phyloP scores from a whole-genome alignment of 768 basidiomycete species.

The Psilocybe sp. region DNA sequence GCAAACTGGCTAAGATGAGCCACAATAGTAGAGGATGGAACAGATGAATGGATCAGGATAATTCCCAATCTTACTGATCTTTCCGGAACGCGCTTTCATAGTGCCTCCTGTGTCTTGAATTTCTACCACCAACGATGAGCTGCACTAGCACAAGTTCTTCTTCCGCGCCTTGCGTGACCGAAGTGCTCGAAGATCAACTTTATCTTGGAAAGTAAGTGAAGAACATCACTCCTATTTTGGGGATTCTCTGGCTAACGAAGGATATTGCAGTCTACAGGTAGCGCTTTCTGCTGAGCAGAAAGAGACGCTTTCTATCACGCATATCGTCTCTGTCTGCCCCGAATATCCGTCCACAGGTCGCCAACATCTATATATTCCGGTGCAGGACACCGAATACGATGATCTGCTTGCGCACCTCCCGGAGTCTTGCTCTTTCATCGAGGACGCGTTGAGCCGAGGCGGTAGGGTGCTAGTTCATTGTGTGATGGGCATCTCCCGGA shows the following conservation, averaged over 20 bases:
- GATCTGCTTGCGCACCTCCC: constrained; percentile 66
- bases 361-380: constrained; percentile 35
- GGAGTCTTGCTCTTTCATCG: constrained; percentile 57
- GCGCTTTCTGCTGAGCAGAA: constrained; percentile 29
- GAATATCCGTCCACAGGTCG: constrained; percentile 43
- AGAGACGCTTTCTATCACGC: constrained; percentile 41
- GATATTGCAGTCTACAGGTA: constrained; percentile 31
- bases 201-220: constrained; percentile 42
- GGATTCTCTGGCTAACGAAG: not conserved
- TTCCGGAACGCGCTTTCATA: no score
- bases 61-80: no score
- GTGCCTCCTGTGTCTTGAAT: no score
- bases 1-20: no score
- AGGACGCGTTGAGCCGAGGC: constrained; percentile 46
- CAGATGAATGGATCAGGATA: no score
- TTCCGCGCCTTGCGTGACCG: constrained; percentile 25
- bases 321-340: constrained; percentile 55
- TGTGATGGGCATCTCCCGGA: constrained; percentile 70
- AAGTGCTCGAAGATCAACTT: constrained; percentile 35
- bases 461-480: constrained; percentile 72
- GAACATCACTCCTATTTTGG: not conserved
- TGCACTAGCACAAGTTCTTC: constrained; percentile 7
- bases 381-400: constrained; percentile 46
- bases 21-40: no score
- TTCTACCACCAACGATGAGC: no score